phyloP scores from a whole-genome alignment of 768 basidiomycete species.

The Termitomyces sp. region DNA sequence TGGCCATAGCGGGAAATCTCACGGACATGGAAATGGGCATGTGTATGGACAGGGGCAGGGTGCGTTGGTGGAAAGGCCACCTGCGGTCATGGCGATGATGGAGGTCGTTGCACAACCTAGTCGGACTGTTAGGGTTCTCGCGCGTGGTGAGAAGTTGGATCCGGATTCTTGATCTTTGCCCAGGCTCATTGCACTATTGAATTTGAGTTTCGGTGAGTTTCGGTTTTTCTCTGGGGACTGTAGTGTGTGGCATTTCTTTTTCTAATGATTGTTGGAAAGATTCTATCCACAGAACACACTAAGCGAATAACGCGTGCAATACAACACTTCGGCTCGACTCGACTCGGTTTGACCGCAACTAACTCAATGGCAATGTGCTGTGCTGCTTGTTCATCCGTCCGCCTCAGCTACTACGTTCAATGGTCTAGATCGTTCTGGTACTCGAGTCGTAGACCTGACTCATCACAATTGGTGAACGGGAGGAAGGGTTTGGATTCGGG shows the following conservation, averaged over 20 bases:
- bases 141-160: constrained; percentile 83
- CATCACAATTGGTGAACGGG: not conserved
- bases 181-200: not conserved
- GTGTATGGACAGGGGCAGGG: constrained; percentile 11
- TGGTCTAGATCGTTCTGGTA: not conserved
- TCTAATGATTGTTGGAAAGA: not conserved
- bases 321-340: not conserved
- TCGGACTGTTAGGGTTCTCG: constrained; percentile 75
- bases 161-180: constrained; percentile 25
- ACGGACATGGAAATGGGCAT: constrained; percentile 2
- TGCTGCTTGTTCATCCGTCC: not conserved
- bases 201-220: constrained; percentile 3
- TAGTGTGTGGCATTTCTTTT: not conserved
- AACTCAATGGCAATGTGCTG: not conserved
- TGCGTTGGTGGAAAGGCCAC: constrained; percentile 71
- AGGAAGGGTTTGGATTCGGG: too few relatives aligned
- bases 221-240: not conserved
- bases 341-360: not conserved
- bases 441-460: not conserved
- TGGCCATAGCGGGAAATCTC: not conserved
- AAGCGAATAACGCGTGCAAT: not conserved
- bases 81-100: constrained; percentile 82
- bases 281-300: constrained; percentile 5
- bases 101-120: constrained; percentile 69
- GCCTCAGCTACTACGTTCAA: not conserved